Evolutionary conservation across 2,329 filamentous ascomycete genomes (phyloP).

Genomic region (Chalara sp.): DNA sequence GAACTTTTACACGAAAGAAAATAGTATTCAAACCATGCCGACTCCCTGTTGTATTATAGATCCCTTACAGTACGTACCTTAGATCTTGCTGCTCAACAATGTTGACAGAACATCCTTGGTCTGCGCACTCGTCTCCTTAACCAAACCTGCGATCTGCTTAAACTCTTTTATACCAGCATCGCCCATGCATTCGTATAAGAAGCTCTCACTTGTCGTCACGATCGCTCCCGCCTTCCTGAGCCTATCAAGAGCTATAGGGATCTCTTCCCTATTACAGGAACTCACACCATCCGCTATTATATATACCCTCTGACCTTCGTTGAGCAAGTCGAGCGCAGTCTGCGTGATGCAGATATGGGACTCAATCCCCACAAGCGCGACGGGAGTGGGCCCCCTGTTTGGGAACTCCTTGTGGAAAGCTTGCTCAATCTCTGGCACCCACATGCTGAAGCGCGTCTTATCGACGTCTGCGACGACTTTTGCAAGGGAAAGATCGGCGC

Average conservation of each 20-base stretch:
- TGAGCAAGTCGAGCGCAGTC: constrained; percentile 76
- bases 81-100: constrained; percentile 45
- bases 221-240: constrained; percentile 68
- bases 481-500: constrained; percentile 57
- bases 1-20: no score
- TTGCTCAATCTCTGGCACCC: constrained; percentile 58
- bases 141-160: constrained; percentile 62
- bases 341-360: constrained; percentile 92
- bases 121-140: constrained; percentile 68
- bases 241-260: constrained; percentile 69
- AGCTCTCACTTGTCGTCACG: constrained; percentile 83
- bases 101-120: constrained; percentile 64
- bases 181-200: constrained; percentile 82
- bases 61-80: constrained; percentile 20
- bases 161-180: constrained; percentile 71
- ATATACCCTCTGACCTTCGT: constrained; percentile 73
- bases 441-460: constrained; percentile 90
- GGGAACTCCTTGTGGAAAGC: not conserved
- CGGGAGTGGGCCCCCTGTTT: not conserved
- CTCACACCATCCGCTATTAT: constrained; percentile 85
- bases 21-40: no score
- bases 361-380: constrained; percentile 82
- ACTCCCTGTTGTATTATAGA: no score
- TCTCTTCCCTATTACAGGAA: constrained; percentile 77
- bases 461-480: constrained; percentile 57